Conservation (phyloP, 202 grass and related monocot species). For the Dendrocalamus latiflorus region DNA sequence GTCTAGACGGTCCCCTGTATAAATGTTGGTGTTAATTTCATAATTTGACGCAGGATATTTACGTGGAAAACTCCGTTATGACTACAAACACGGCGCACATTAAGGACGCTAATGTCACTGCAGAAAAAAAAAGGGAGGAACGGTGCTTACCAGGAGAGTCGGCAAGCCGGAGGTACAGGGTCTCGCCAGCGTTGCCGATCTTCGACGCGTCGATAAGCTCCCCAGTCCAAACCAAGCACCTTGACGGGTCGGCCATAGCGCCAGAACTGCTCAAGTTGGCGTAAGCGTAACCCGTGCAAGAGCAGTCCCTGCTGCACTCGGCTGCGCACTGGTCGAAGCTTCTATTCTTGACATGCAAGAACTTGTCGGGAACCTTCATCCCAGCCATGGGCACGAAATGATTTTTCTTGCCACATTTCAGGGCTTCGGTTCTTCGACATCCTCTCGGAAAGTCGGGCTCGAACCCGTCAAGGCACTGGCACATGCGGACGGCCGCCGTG, state of each 20-base stretch:
- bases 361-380: slow-evolving; percentile 51
- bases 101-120: too few species aligned
- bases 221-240: slow-evolving; percentile 47
- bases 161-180: too few species aligned
- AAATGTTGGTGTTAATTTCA: too few species aligned
- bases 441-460: background rate
- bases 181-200: background rate
- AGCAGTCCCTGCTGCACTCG: slow-evolving; percentile 36
- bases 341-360: background rate
- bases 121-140: too few species aligned
- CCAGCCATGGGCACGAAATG: slow-evolving; percentile 13
- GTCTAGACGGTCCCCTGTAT: too few species aligned
- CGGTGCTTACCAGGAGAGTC: too few species aligned
- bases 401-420: slow-evolving; percentile 23
- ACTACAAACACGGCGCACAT: too few species aligned
- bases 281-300: slow-evolving; percentile 42
- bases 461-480: slow-evolving; percentile 29
- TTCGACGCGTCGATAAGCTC: slow-evolving; percentile 33
- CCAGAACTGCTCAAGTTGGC: slow-evolving; percentile 19
- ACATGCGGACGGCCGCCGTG: background rate
- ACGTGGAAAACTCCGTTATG: too few species aligned
- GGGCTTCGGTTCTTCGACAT: slow-evolving; percentile 9
- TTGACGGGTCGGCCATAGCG: background rate
- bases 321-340: slow-evolving; percentile 32
- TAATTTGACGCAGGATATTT: too few species aligned